These are phyloP conservation scores for Globisporangium lucens DNA, from an alignment of 352 stramenopile genomes.

Conservation along the genomic window DNA sequence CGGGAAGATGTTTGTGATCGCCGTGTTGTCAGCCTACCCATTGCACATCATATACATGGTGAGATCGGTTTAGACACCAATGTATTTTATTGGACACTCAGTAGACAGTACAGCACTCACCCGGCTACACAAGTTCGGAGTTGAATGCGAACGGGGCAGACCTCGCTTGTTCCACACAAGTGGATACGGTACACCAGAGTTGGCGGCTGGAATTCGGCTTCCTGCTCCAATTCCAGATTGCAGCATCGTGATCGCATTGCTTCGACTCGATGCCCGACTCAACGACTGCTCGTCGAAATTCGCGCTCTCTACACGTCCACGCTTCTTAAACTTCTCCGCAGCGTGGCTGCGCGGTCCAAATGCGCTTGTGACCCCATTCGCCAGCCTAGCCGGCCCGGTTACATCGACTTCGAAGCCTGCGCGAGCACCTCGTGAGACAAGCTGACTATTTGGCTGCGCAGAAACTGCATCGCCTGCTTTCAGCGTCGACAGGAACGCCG, in stretches of 20 bases:
- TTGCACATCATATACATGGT: background rate
- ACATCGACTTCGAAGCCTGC: background rate
- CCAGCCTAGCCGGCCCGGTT: background rate
- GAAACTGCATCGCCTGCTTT: background rate
- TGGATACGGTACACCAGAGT: background rate
- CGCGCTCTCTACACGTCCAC: constrained; percentile 63
- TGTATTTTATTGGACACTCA: too few species aligned
- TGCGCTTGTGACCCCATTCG: background rate
- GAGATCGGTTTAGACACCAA: background rate
- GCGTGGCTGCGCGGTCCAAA: background rate
- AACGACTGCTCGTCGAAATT: constrained; percentile 31
- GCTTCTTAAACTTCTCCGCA: constrained; percentile 52
- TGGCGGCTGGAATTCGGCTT: constrained; percentile 1
- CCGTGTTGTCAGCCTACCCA: constrained; percentile 35
- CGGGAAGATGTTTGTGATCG: constrained; percentile 72
- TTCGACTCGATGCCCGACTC: constrained; percentile 17
- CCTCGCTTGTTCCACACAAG: constrained; percentile 6
- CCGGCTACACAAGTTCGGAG: constrained; percentile 24
- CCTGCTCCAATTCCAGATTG: constrained; percentile 5
- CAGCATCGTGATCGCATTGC: constrained; percentile 14
- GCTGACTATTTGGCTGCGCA: background rate
- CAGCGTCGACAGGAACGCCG: constrained; percentile 9
- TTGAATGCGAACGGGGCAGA: constrained; percentile 22
- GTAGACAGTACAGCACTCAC: constrained; percentile 6
- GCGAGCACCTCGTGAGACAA: background rate